Percentiles rank a stretch among this genome's conserved stretches.
Conservation (phyloP, 148 eudicot genomes). For the Persicaria tinctoria region DNA sequence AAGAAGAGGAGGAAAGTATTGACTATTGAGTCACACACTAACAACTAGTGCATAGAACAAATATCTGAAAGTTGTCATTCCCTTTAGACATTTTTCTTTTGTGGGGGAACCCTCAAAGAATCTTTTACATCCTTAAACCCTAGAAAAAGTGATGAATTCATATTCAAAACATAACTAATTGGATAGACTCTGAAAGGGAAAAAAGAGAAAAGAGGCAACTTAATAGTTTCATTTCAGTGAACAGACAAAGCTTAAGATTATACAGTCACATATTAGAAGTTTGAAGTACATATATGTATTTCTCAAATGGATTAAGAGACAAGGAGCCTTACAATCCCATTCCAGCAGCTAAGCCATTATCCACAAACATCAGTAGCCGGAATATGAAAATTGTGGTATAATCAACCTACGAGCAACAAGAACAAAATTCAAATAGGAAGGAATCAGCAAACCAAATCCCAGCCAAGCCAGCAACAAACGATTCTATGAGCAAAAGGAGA, state of each 20-base stretch:
- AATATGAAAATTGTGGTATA: conserved; percentile 78
- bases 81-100: too few species aligned
- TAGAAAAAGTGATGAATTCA: neutral
- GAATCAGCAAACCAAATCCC: neutral
- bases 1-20: too few species aligned
- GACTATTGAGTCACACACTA: neutral
- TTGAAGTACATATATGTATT: neutral
- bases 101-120: neutral
- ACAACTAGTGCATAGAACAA: neutral
- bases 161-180: neutral
- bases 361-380: conserved; percentile 92
- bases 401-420: conserved; percentile 54
- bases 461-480: conserved; percentile 1
- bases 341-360: conserved; percentile 87
- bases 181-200: neutral
- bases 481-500: neutral
- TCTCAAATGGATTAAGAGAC: neutral
- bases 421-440: conserved; percentile 7
- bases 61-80: neutral
- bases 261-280: neutral
- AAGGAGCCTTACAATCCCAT: conserved; percentile 86
- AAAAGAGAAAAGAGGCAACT: neutral
- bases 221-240: neutral
- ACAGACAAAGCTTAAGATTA: neutral
- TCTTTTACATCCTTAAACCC: neutral